A percentile compares a stretch with the other conserved stretches of the same genome.
Evolutionary conservation across 2,329 filamentous ascomycete genomes (phyloP).

Genomic region (Calcarisporium arbuscula): DNA sequence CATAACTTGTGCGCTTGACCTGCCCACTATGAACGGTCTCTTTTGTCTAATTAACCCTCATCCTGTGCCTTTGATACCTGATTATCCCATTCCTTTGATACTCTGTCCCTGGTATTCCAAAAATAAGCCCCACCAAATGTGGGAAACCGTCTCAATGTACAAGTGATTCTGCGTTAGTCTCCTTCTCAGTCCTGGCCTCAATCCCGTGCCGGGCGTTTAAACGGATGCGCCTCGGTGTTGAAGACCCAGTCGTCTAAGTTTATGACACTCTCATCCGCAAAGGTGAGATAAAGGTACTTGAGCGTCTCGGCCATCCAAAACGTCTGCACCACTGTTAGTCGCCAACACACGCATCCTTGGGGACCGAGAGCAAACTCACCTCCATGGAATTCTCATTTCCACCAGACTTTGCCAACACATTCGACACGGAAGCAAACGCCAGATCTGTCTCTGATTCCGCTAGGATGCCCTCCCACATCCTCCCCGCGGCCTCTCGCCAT

Average conservation of each 20-base stretch:
- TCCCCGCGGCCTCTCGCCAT: conserved; percentile 40
- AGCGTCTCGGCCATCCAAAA: conserved; percentile 73
- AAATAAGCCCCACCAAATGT: too few species aligned
- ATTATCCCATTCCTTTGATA: too few species aligned
- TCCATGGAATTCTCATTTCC: conserved; percentile 57
- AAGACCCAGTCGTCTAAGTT: conserved; percentile 67
- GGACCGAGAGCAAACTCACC: conserved; percentile 22
- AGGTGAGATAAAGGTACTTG: conserved; percentile 73
- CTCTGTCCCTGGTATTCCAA: too few species aligned
- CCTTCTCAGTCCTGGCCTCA: conserved; percentile 6
- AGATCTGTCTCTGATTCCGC: conserved; percentile 35
- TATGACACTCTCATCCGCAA: conserved; percentile 55
- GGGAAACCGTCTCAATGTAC: too few species aligned
- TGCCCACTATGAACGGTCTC: too few species aligned
- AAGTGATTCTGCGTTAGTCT: too few species aligned
- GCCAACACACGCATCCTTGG: neutral
- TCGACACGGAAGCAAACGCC: conserved; percentile 35
- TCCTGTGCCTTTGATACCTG: too few species aligned
- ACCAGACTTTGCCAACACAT: conserved; percentile 25
- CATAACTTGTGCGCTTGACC: too few species aligned
- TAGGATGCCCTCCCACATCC: conserved; percentile 39
- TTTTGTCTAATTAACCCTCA: too few species aligned
- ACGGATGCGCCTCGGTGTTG: conserved; percentile 51
- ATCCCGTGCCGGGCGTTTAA: conserved; percentile 25
- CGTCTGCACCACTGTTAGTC: conserved; percentile 25